Conservation (phyloP, 2,329 filamentous ascomycete genomes). For the Fusarium denticulatum region DNA sequence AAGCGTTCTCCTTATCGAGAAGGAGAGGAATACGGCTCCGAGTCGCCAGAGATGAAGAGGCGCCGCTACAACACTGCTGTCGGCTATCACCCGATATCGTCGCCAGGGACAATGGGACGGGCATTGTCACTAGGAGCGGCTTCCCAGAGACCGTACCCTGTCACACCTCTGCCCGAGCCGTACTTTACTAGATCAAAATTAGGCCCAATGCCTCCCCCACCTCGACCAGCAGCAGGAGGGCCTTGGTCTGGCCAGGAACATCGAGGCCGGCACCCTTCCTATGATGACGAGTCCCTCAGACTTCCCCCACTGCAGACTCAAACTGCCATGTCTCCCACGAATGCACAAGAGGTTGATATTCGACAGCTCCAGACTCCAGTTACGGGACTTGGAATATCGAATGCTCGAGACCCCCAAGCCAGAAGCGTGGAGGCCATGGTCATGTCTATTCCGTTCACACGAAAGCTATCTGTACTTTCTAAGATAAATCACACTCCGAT, state of each 20-base stretch:
- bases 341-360: slow-evolving; percentile 39
- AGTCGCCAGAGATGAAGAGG: slow-evolving; percentile 67
- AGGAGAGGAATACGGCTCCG: slow-evolving; percentile 51
- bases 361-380: slow-evolving; percentile 43
- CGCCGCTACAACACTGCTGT: slow-evolving; percentile 64
- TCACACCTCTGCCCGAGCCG: slow-evolving; percentile 45
- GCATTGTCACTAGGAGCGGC: slow-evolving; percentile 35
- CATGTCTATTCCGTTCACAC: slow-evolving; percentile 77
- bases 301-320: slow-evolving; percentile 64
- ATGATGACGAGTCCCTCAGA: slow-evolving; percentile 61
- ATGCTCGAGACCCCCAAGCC: slow-evolving; percentile 48
- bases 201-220: slow-evolving; percentile 65
- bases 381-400: slow-evolving; percentile 41
- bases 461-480: slow-evolving; percentile 80
- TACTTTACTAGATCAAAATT: slow-evolving; percentile 47
- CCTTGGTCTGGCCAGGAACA: slow-evolving; percentile 46
- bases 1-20: slow-evolving; percentile 42
- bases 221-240: slow-evolving; percentile 53
- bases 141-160: slow-evolving; percentile 37
- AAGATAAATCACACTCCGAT: slow-evolving; percentile 77
- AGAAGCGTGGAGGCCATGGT: slow-evolving; percentile 73
- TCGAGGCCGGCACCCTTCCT: slow-evolving; percentile 56
- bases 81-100: slow-evolving; percentile 45
- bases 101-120: slow-evolving; percentile 26
- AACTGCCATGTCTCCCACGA: slow-evolving; percentile 46